Evolutionary conservation across 805 yeast genomes (phyloP).

Genomic region (Yarrowia bubula): DNA sequence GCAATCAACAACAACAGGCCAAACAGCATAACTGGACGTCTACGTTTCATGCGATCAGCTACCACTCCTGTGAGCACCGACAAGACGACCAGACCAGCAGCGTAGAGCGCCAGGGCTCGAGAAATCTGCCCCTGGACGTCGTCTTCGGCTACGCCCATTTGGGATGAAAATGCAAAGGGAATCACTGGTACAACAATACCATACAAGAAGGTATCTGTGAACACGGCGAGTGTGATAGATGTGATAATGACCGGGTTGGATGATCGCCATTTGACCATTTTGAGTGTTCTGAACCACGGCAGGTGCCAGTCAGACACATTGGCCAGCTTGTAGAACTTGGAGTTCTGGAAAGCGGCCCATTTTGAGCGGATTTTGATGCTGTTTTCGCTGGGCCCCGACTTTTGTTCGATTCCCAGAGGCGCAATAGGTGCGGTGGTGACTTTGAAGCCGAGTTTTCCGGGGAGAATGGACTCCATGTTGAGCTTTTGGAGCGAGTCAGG

Average conservation of each 20-base stretch:
- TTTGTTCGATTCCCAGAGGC: not conserved
- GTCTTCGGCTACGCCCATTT: constrained; percentile 35
- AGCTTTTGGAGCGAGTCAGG: not conserved
- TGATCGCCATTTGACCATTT: constrained; percentile 30
- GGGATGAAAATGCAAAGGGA: constrained; percentile 37
- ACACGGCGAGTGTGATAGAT: constrained; percentile 39
- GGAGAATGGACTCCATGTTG: not conserved
- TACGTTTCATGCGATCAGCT: constrained; percentile 33
- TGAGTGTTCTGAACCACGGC: not conserved
- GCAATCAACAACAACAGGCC: constrained; percentile 38
- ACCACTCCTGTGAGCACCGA: constrained; percentile 37
- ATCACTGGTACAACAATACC: constrained; percentile 39
- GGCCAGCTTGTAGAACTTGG: not conserved
- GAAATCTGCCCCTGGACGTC: constrained; percentile 36
- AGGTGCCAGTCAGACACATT: constrained; percentile 10
- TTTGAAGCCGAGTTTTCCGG: not conserved
- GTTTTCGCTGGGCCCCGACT: not conserved
- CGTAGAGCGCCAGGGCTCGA: constrained; percentile 37
- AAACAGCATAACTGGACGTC: constrained; percentile 36
- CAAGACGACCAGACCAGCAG: constrained; percentile 38
- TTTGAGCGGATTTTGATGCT: not conserved
- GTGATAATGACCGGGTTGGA: constrained; percentile 33
- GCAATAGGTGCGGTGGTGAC: not conserved
- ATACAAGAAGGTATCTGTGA: constrained; percentile 40
- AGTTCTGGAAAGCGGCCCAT: not conserved